Percentiles rank a stretch among this genome's conserved stretches.
Conservation (phyloP, 2,329 filamentous ascomycete genomes). For the Aspergillus sp. region DNA sequence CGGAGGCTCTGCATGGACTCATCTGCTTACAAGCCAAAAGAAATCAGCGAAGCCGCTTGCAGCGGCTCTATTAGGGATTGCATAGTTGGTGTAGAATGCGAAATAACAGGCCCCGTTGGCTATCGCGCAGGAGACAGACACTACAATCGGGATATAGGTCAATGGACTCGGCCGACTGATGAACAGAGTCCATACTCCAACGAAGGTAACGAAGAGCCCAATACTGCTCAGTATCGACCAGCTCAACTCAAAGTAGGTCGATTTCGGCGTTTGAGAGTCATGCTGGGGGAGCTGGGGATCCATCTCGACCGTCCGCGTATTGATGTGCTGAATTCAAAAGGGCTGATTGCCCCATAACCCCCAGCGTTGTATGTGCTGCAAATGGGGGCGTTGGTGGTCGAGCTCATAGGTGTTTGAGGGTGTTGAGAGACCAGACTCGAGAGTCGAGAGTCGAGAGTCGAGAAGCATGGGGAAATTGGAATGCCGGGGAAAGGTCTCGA, state of each 20-base stretch:
- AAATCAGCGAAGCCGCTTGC: constrained; percentile 11
- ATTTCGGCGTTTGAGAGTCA: background rate
- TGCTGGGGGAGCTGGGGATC: background rate
- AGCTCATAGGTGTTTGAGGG: background rate
- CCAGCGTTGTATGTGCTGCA: background rate
- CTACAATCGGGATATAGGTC: constrained; percentile 5
- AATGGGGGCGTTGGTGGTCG: background rate
- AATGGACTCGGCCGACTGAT: constrained; percentile 5
- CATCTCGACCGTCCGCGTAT: background rate
- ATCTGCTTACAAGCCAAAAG: constrained; percentile 6
- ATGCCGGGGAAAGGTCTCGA: background rate
- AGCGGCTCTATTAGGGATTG: background rate
- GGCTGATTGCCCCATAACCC: background rate
- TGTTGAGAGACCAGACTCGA: background rate
- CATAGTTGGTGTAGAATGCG: constrained; percentile 9
- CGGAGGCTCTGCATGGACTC: background rate
- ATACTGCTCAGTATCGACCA: constrained; percentile 11
- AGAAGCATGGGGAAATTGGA: background rate
- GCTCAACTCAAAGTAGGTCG: constrained; percentile 10
- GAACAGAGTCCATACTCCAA: constrained; percentile 6
- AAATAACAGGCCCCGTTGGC: constrained; percentile 10
- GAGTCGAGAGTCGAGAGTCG: background rate
- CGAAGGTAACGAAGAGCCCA: constrained; percentile 5
- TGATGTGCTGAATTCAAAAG: background rate
- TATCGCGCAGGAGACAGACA: constrained; percentile 6